Base-by-base conservation (phyloP, 164 flowering plant genomes). In the Vitis cinerea region DNA sequence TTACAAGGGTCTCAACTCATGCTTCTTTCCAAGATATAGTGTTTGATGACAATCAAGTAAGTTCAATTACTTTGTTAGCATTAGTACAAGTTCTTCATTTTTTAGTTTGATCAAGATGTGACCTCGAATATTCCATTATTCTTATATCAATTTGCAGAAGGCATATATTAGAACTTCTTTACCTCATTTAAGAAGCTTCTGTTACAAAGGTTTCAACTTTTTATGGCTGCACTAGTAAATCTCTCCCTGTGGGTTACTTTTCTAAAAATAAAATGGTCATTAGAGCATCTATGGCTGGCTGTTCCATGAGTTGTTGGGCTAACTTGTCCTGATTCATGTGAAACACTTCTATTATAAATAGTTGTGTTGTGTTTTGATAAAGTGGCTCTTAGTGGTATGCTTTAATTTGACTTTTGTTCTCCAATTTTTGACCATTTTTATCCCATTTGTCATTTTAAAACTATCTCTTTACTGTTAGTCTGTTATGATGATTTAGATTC, bases 1-100 rank as follows among this genome's bases (percentile, higher is more conserved):
- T 92, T 70, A 88, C 90, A 62, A 83, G 74, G 75, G 76, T 79
- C 55, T 65, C 74, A 16, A 83, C 82, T 50, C 72, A 61, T 71
- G 83, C 85, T 63, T 77, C 83, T 63, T 71, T 77, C 53, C 97
- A 93, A 75, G 99, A 96, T 81, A 70, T 88, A 54, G 49, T 79
- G 10, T 93, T 93, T 80, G 87, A 89, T 76, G 84, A 84, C 19
- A 93, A 92, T 80, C 90, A 93, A 72, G 98, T 91, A 66, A 80
- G 89, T 75, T 10, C 55, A 0, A 19, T 44, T 52, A 3, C 10
- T n/a, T 49, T 56, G 9, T 44, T 59, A 2, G 23, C 55, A 8
- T 44, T 44, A 9, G 48, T 13, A 7, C 15, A 50, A 64, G 19
- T 31, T 50, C 8, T n/a, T 19, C 3, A 19, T 48, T 3, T 55